Evolutionary conservation across 1,284 basidiomycete species (phyloP), one percentile per base, ranked within the genome.

Genomic region (Boletus mariae): DNA sequence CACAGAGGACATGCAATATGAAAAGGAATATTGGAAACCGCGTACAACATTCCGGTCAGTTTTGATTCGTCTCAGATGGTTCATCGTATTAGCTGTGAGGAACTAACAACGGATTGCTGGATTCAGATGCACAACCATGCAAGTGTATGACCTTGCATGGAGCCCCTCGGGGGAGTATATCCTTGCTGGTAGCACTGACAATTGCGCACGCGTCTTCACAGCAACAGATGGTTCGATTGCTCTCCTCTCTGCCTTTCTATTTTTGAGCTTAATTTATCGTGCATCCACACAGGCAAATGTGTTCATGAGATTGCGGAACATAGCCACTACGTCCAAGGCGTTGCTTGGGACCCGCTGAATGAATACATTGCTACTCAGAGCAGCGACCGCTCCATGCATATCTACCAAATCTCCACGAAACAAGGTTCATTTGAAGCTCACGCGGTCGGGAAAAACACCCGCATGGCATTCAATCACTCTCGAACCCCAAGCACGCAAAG

Each of bases 101-200:
- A 23, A 26, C 51, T 63, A 13, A 66, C 32, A 2, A 17, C 31
- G 5, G 13, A 53, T 25, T 20, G 11, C 15, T 25, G 41, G 28
- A 23, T 46, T 6, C 57, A 90, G 88, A 48, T 87, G 85, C 62
- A 92, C 91, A 1, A 86, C 85, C 12, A 93, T 94, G 81, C 94
- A 98, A 70, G 93, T 99, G 11, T 98, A 99, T 69, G 96, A 99
- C 70, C 77, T 99, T 44, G 92, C 94, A 0, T 99, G 96, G 96
- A 94, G 92, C 59, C 97, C 97, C 0, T 88, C 90, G 25, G 94
- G 95, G 45, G 92, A 96, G 61, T 95, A 92, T 59, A 82, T 99
- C 55, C 83, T 98, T 48, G 89, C 94, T 12, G 96, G 96, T 9
- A 95, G 93, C 63, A 98, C 96, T 4, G 97, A 99, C 70, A 98